These are phyloP conservation scores for Plasmodium gallinaceum DNA, from an alignment of 169 alveolate species.

Conservation along the genomic window DNA sequence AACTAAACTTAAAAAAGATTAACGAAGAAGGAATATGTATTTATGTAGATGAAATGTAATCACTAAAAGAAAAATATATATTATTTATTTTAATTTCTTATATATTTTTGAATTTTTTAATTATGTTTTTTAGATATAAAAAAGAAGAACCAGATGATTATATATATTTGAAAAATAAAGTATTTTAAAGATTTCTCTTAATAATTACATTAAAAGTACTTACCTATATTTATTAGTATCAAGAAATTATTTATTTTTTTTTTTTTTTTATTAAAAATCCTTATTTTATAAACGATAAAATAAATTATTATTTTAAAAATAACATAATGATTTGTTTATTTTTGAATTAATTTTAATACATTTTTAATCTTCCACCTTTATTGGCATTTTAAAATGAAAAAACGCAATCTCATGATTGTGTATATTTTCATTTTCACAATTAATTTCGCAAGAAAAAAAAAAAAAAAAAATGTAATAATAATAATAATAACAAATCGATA, in stretches of 20 bases:
- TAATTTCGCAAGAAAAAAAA: not conserved
- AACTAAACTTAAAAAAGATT: constrained; percentile 2
- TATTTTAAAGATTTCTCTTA: not conserved
- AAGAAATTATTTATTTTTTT: not conserved
- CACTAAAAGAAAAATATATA: constrained; percentile 4
- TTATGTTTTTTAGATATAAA: constrained; percentile 31
- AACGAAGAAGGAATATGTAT: constrained; percentile 17
- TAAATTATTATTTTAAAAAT: too few relatives aligned
- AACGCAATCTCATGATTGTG: too few relatives aligned
- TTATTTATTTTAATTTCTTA: not conserved
- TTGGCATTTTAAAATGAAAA: too few relatives aligned
- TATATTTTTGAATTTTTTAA: not conserved
- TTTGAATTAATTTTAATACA: too few relatives aligned
- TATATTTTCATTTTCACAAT: too few relatives aligned
- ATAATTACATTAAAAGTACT: not conserved
- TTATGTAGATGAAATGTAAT: constrained; percentile 33
- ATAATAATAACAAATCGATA: not conserved
- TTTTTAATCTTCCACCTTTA: too few relatives aligned
- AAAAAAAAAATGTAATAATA: not conserved
- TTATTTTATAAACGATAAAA: too few relatives aligned
- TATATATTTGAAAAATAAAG: constrained; percentile 13
- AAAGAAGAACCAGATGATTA: constrained; percentile 34
- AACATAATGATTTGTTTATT: too few relatives aligned
- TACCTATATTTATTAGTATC: not conserved
- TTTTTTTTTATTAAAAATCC: not conserved